A percentile compares a stretch with the other conserved stretches of the same genome.
Conservation (phyloP, 495 filamentous ascomycete species). For the Pyronema omphalodes region DNA sequence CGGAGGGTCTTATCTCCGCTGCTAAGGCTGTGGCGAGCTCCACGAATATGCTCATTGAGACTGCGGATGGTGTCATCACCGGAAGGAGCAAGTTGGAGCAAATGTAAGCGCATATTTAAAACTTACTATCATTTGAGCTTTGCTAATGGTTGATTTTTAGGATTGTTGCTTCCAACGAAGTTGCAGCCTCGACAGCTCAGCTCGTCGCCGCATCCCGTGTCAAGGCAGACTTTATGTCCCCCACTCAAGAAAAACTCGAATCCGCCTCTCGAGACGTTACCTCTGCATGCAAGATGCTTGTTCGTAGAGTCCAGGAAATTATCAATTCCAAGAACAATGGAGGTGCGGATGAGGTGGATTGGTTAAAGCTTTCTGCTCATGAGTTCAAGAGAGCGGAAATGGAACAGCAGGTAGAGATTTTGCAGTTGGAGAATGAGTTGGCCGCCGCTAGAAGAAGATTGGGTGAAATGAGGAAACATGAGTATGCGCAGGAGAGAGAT, state of each 20-base stretch:
- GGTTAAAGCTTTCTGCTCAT: conserved; percentile 65
- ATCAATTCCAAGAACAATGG: conserved; percentile 69
- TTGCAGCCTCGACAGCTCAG: conserved; percentile 87
- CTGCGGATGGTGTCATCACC: conserved; percentile 84
- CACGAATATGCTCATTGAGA: conserved; percentile 92
- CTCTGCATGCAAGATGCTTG: conserved; percentile 65
- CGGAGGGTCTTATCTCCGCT: conserved; percentile 87
- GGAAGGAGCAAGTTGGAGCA: conserved; percentile 86
- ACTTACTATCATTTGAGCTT: neutral
- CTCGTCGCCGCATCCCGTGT: conserved; percentile 88
- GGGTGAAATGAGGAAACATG: conserved; percentile 97
- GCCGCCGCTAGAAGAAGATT: conserved; percentile 62
- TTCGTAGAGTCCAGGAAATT: conserved; percentile 85
- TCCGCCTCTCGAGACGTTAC: conserved; percentile 84
- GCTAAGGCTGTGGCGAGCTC: conserved; percentile 85
- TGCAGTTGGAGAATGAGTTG: conserved; percentile 81
- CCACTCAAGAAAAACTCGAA: conserved; percentile 82
- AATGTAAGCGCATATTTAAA: conserved; percentile 36
- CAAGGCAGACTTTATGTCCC: conserved; percentile 95
- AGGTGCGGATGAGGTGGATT: conserved; percentile 69
- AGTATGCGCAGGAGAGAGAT: conserved; percentile 65
- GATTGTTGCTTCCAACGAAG: conserved; percentile 92
- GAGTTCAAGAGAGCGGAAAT: conserved; percentile 98
- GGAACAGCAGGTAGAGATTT: conserved; percentile 99
- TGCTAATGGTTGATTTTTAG: conserved; percentile 8